Evolutionary conservation across 2,329 filamentous ascomycete species (phyloP), one percentile per base, ranked within the genome.

Genomic region (Aureobasidium vineae): DNA sequence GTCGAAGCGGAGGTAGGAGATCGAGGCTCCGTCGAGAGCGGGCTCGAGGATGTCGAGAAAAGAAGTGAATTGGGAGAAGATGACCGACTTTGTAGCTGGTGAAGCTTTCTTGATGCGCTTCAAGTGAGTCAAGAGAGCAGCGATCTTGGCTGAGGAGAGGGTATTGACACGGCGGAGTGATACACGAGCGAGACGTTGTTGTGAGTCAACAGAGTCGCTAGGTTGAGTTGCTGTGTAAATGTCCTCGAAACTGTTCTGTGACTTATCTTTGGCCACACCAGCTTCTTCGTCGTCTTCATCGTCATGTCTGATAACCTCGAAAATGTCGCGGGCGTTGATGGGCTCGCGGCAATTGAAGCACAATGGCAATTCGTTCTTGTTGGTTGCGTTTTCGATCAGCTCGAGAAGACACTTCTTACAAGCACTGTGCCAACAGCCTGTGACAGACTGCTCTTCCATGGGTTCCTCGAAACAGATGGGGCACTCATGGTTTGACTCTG

Each of bases 1-100:
- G 75, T 99, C 95, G 47, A 99, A 88, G 6, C 95, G 90, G n/a
- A 98, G 82, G 74, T 89, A 91, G 0, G 84, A 82, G 73, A 99
- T 90, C 45, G 89, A 88, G 16, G 88, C 86, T 49, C 86, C 85
- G 1, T 80, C 76, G 3, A 99, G 84, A 0, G 92, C 91, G 0
- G 92, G 90, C 70, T 92, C 89, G 69, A 99, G 96, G 15, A 99
- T 86, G 70, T 92, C 88, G 71, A 99, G 86, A 77, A 98, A 99
- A 0, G 93, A 96, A 0, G 95, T 99, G 77, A 99, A 99, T 77
- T 99, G 95, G 66, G 90, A 95, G 79, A 99, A 99, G 38, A 99
- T 88, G 26, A 98, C 93, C 0, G 90, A 92, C 78, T 97, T 98
- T 57, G 89, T 90, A 5, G 77, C 82, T 0, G 88, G 85, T n/a